Evolutionary conservation across 148 eudicot genomes (phyloP).

Genomic region (Agrostemma githago): DNA sequence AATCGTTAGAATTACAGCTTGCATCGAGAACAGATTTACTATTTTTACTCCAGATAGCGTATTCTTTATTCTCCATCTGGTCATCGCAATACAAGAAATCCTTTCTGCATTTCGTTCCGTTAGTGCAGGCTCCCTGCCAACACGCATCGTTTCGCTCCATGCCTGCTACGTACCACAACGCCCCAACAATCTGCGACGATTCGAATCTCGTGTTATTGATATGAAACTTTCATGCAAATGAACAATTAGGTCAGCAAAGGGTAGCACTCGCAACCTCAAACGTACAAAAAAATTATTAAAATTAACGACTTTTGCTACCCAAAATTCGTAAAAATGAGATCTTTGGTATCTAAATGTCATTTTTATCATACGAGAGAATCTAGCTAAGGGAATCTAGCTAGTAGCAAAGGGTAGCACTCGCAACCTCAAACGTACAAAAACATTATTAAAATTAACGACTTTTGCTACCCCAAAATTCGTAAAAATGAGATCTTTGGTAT

Average conservation of each 20-base stretch:
- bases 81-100: slow-evolving; percentile 65
- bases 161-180: slow-evolving; percentile 75
- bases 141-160: slow-evolving; percentile 73
- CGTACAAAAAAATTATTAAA: too few relatives aligned
- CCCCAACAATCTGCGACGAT: slow-evolving; percentile 76
- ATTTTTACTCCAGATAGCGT: slow-evolving; percentile 37
- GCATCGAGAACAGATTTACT: slow-evolving; percentile 34
- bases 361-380: too few relatives aligned
- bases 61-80: slow-evolving; percentile 32
- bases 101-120: slow-evolving; percentile 25
- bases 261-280: too few relatives aligned
- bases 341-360: too few relatives aligned
- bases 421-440: too few relatives aligned
- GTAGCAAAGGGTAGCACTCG: too few relatives aligned
- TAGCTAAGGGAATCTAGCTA: too few relatives aligned
- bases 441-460: too few relatives aligned
- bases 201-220: slow-evolving; percentile 5
- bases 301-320: too few relatives aligned
- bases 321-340: too few relatives aligned
- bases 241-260: background rate
- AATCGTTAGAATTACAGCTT: slow-evolving; percentile 37
- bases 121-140: slow-evolving; percentile 65
- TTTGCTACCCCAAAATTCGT: too few relatives aligned
- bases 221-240: background rate
- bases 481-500: too few relatives aligned